These are phyloP conservation scores for Aspergillus biplanus DNA, from an alignment of 495 filamentous ascomycete species.

Conservation along the genomic window DNA sequence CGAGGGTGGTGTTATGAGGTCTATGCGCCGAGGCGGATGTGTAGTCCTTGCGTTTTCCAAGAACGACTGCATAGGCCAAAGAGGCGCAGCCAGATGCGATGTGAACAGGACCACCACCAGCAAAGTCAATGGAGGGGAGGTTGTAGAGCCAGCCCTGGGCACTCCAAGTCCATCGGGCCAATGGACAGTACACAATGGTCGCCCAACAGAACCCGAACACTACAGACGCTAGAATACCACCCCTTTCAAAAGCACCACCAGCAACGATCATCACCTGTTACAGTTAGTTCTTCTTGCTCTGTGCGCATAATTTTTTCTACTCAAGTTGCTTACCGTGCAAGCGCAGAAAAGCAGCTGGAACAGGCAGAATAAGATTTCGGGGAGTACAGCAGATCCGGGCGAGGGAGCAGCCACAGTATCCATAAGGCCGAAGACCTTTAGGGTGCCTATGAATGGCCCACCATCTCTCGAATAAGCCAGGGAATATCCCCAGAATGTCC, in stretches of 20 bases:
- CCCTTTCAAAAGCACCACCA: constrained; percentile 58
- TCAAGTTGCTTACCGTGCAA: constrained; percentile 47
- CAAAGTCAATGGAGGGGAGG: constrained; percentile 58
- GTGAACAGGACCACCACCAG: constrained; percentile 60
- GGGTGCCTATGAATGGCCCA: constrained; percentile 56
- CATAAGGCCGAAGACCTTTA: constrained; percentile 58
- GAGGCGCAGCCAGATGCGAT: constrained; percentile 58
- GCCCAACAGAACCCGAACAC: constrained; percentile 63
- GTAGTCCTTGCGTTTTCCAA: constrained; percentile 55
- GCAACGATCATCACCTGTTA: constrained; percentile 52
- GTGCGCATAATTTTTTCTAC: not conserved
- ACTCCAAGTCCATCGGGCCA: constrained; percentile 67
- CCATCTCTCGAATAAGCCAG: constrained; percentile 55
- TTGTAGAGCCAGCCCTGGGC: constrained; percentile 60
- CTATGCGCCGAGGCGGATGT: constrained; percentile 48
- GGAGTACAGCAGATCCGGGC: constrained; percentile 49
- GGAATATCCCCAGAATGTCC: constrained; percentile 64
- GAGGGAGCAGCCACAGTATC: constrained; percentile 55
- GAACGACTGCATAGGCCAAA: constrained; percentile 58
- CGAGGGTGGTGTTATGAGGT: constrained; percentile 58
- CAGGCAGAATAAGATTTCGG: constrained; percentile 60
- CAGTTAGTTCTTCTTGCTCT: constrained; percentile 10
- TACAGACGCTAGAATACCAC: constrained; percentile 57
- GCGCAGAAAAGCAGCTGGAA: constrained; percentile 63
- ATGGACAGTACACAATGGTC: constrained; percentile 61